These are phyloP conservation scores for Otatea glauca DNA, from an alignment of 176 grass and related monocot species.

Conservation along the genomic window DNA sequence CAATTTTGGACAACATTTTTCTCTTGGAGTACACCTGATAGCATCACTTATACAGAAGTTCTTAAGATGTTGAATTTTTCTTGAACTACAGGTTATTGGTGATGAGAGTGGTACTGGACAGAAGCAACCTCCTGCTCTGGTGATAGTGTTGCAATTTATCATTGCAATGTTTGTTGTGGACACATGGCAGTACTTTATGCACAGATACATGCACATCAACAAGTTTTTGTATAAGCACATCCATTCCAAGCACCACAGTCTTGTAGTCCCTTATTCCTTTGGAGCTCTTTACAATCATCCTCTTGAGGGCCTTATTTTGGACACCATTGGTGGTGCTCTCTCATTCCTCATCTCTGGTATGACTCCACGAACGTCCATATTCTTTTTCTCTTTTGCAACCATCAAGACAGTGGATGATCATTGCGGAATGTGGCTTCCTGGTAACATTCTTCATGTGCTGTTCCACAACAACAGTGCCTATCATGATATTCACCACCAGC, in stretches of 20 bases:
- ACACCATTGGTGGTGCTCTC: constrained; percentile 78
- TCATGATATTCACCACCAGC: constrained; percentile 84
- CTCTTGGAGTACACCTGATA: not conserved
- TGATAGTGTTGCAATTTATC: constrained; percentile 62
- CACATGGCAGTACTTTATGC: constrained; percentile 91
- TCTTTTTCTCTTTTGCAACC: constrained; percentile 88
- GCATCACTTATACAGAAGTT: constrained; percentile 18
- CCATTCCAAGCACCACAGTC: constrained; percentile 79
- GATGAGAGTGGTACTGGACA: constrained; percentile 57
- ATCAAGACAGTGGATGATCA: constrained; percentile 87
- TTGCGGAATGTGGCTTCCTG: constrained; percentile 82
- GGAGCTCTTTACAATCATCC: constrained; percentile 79
- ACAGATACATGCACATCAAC: constrained; percentile 88
- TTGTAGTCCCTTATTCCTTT: constrained; percentile 65
- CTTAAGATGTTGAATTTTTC: constrained; percentile 31
- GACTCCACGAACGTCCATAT: constrained; percentile 74
- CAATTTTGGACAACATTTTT: not conserved
- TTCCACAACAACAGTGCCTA: constrained; percentile 83
- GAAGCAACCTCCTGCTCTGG: constrained; percentile 52
- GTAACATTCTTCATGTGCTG: constrained; percentile 65
- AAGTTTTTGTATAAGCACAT: constrained; percentile 77
- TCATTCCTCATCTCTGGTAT: constrained; percentile 80
- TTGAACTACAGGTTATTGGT: constrained; percentile 61
- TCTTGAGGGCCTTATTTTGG: constrained; percentile 80
- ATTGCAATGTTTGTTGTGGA: constrained; percentile 77